Percentiles rank a stretch among this genome's conserved stretches.
phyloP scores from a whole-genome alignment of 2,329 filamentous ascomycete species.

The Botryotinia calthae region DNA sequence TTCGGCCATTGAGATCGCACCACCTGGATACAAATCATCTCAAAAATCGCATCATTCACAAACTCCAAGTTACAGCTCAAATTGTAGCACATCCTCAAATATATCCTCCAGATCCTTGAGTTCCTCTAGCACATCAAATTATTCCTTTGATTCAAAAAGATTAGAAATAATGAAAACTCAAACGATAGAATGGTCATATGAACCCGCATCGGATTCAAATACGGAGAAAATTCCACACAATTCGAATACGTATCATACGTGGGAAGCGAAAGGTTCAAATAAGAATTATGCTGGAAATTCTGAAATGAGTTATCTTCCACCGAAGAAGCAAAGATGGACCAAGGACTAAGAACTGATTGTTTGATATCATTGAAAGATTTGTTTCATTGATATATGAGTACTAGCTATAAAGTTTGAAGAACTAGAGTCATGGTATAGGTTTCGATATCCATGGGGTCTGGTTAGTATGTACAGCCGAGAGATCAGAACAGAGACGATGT shows the following conservation, averaged over 20 bases:
- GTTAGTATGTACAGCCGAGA: neutral
- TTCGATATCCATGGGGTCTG: neutral
- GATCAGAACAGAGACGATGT: neutral
- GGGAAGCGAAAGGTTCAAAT: neutral
- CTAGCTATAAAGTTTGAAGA: neutral
- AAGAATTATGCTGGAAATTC: neutral
- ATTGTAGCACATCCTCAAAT: neutral
- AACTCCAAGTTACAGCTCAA: neutral
- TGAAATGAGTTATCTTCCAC: neutral
- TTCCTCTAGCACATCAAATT: neutral
- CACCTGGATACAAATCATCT: neutral
- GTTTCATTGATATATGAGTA: neutral
- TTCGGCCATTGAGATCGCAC: no score
- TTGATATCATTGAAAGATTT: neutral
- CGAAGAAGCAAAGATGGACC: neutral
- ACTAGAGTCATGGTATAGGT: neutral
- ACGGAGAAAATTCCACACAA: neutral
- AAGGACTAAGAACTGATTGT: neutral
- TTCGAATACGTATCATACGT: neutral
- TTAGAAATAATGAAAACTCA: constrained; percentile 1
- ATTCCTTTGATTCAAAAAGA: neutral
- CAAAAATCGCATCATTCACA: neutral
- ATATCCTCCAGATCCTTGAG: neutral
- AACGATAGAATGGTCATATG: neutral
- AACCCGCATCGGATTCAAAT: neutral